Evolutionary conservation across 2,329 filamentous ascomycete genomes (phyloP).

Genomic region (Esteya vermicola): DNA sequence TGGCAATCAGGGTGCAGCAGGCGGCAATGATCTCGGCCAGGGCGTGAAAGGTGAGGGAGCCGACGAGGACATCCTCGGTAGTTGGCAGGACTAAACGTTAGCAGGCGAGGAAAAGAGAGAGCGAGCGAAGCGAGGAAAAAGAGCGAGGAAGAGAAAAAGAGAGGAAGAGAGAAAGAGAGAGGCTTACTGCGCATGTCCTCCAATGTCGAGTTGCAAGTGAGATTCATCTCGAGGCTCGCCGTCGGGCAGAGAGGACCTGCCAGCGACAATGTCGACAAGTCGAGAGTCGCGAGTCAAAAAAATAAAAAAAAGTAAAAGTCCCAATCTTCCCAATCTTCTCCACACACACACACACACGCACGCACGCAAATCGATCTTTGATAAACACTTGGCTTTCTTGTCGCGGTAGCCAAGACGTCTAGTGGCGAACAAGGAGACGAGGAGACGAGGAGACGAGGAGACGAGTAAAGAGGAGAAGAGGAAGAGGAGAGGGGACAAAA

Average conservation of each 20-base stretch:
- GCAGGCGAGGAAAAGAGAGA: neutral
- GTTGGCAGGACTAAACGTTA: conserved; percentile 23
- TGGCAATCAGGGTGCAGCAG: conserved; percentile 32
- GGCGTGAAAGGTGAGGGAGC: conserved; percentile 37
- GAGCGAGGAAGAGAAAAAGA: neutral
- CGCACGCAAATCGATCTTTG: no score
- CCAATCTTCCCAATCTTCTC: no score
- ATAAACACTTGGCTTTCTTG: neutral
- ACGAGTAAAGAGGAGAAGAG: neutral
- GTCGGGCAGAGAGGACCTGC: no score
- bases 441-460: neutral
- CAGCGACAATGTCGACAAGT: no score
- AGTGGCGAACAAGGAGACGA: no score
- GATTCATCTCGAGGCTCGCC: no score
- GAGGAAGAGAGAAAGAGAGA: neutral
- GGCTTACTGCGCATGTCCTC: conserved; percentile 27
- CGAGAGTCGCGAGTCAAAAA: neutral
- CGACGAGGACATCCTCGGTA: conserved; percentile 31
- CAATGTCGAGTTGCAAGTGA: conserved; percentile 28
- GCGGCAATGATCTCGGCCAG: conserved; percentile 37
- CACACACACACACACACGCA: no score
- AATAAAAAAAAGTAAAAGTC: neutral
- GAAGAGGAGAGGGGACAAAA: neutral
- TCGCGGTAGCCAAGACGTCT: no score
- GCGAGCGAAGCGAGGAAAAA: neutral